Percentiles rank a stretch among this genome's conserved stretches.
phyloP scores from a whole-genome alignment of 805 yeast species.

The Candida nanaspora region DNA sequence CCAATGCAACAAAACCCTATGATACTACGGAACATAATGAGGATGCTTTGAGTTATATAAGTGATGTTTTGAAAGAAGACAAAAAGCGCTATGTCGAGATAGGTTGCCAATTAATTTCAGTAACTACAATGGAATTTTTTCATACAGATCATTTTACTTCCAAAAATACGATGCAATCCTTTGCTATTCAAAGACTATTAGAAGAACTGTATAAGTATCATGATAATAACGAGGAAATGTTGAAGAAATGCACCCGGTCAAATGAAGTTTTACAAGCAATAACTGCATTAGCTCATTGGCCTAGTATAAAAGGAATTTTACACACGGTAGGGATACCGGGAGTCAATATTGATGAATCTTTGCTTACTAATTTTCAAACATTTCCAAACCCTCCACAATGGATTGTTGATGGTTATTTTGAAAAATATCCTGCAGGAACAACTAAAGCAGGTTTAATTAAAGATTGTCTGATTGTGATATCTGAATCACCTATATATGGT shows the following conservation, averaged over 20 bases:
- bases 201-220: constrained; percentile 25
- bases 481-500: constrained; percentile 30
- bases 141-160: constrained; percentile 48
- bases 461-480: constrained; percentile 29
- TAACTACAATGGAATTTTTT: constrained; percentile 43
- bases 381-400: constrained; percentile 38
- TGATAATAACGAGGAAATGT: not conserved
- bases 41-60: constrained; percentile 29
- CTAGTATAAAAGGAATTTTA: constrained; percentile 40
- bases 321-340: constrained; percentile 32
- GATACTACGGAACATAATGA: constrained; percentile 21
- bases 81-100: constrained; percentile 27
- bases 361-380: constrained; percentile 23
- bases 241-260: not conserved
- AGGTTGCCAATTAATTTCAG: constrained; percentile 36
- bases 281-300: constrained; percentile 50
- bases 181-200: constrained; percentile 31
- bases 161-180: constrained; percentile 33
- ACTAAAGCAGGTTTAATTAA: constrained; percentile 37
- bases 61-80: constrained; percentile 17
- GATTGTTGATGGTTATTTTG: constrained; percentile 31
- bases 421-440: constrained; percentile 47
- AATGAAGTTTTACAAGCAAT: constrained; percentile 25
- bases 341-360: constrained; percentile 25
- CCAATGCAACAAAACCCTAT: constrained; percentile 26